A percentile compares a stretch with the other conserved stretches of the same genome.
Evolutionary conservation across 2,329 filamentous ascomycete genomes (phyloP).

Genomic region (Sclerotinia sclerotiorum): DNA sequence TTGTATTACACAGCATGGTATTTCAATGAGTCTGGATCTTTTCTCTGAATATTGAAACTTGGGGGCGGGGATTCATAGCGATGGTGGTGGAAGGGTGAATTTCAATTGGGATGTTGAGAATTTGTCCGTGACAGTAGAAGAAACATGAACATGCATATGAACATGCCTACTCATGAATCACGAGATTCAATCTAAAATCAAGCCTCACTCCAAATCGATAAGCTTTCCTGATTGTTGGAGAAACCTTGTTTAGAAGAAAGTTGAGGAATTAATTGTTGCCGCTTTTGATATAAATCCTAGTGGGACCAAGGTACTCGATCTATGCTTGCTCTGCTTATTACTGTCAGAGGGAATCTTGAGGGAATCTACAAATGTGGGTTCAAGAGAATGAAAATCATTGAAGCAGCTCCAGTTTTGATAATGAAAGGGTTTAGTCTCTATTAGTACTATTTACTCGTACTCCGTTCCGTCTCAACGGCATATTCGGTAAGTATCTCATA

Average conservation of each 20-base stretch:
- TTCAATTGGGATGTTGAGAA: no score
- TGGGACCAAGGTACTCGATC: no score
- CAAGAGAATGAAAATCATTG: background rate
- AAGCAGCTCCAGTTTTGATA: conserved; percentile 11
- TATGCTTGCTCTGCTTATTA: background rate
- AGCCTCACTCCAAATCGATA: background rate
- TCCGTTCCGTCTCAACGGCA: background rate
- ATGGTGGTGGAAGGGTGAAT: no score
- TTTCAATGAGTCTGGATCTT: background rate
- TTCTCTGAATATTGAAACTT: background rate
- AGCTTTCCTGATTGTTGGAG: background rate
- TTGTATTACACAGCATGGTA: background rate
- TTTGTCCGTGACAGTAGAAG: no score
- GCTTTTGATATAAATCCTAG: background rate
- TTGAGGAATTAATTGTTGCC: background rate
- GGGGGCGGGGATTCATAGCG: no score
- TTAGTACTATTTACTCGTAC: no score
- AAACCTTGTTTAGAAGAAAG: background rate
- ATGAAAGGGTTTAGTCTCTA: background rate
- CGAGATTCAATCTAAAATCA: background rate
- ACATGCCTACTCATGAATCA: no score
- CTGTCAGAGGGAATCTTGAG: background rate
- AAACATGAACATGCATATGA: no score
- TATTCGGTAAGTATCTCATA: background rate
- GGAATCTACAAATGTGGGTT: background rate